Conservation (phyloP, 2,329 filamentous ascomycete genomes). For the Kalaharituber pfeilii region DNA sequence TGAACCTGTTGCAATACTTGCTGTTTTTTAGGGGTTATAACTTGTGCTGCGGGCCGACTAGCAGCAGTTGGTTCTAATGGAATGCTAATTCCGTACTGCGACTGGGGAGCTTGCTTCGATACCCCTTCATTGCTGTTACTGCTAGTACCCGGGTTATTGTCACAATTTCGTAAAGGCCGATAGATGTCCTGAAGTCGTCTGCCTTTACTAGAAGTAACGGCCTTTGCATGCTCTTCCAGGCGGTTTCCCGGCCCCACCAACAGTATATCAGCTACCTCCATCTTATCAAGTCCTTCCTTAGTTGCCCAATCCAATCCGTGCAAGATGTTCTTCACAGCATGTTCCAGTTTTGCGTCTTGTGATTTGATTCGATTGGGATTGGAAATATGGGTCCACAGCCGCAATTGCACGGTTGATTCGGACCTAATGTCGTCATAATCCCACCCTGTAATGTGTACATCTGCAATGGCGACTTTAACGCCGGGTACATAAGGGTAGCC, state of each 20-base stretch:
- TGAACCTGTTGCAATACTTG: too few species aligned
- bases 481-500: background rate
- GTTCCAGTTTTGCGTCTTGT: background rate
- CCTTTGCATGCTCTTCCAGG: background rate
- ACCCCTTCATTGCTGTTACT: background rate
- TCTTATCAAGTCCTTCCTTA: background rate
- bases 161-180: background rate
- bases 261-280: background rate
- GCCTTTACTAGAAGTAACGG: background rate
- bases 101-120: background rate
- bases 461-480: background rate
- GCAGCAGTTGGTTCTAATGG: too few species aligned
- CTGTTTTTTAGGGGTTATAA: too few species aligned
- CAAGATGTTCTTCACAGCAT: background rate
- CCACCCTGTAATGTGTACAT: background rate
- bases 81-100: background rate
- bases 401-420: background rate
- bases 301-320: background rate
- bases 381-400: background rate
- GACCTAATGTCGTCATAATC: background rate
- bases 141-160: background rate
- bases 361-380: background rate
- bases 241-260: background rate
- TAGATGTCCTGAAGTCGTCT: background rate
- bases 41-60: too few species aligned